Base-by-base conservation (phyloP, 2,329 filamentous ascomycete species). In the Fusarium abutilonis region DNA sequence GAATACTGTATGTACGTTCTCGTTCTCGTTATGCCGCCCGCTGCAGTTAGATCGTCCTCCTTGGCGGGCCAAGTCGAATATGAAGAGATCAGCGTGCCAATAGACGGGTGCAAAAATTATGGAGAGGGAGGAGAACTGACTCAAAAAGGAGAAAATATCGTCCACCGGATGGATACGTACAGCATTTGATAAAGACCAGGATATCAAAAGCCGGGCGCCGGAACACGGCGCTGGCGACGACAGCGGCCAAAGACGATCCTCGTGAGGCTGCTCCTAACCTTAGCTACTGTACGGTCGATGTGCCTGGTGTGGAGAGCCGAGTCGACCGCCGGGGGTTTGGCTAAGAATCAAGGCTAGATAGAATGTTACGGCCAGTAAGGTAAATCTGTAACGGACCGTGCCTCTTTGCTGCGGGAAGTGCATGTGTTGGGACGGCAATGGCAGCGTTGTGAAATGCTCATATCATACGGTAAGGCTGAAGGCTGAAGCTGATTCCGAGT, bases 261-360 rank as follows among this genome's bases (percentile, higher is more conserved):
- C 11, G 9, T 11, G 31, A 32, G 31, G 19, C 19, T 19, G 19
- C 19, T 26, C 3, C 23, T 26, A 8, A 26, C 23, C 23, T 26
- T 26, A 26, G 41, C 44, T 56, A 58, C 42, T 43, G 56, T 31
- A 38, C 52, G 26, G 49, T 59, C 55, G 46, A 52, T 36, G 43
- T 54, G 38, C 48, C 49, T 23, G 32, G 32, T 55, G 56, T 60
- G 55, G 55, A 60, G 56, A 55, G 32, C 48, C 41, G 55, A 60
- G 19, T 36, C 48, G 41, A 60, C 14, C 17, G 44, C 23, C 32
- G 59, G 56, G 56, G 48, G 45, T 28, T 36, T 29, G 44, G 50
- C n/a, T 21, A 17, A 31, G 29, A 17, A 34, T 8, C 15, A 13
- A 19, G 19, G 10, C 11, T 29, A 10, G 31, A 19, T 36, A 36